Evolutionary conservation across 495 filamentous ascomycete genomes (phyloP).

Genomic region (Opeltia flavorubescens): DNA sequence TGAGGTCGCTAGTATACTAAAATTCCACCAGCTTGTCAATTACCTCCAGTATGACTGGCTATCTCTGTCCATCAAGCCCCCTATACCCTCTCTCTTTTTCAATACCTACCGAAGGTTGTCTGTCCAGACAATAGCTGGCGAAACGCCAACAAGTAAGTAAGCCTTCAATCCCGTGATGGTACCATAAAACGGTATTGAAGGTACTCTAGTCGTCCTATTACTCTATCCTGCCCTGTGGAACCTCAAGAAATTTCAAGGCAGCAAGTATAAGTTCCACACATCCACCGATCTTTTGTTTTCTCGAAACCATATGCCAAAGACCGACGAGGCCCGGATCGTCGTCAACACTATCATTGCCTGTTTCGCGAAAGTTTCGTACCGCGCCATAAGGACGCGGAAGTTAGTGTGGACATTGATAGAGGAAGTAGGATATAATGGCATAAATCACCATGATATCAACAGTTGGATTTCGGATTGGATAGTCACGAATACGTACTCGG

Average conservation of each 20-base stretch:
- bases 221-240: not conserved
- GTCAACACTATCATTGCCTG: too few relatives aligned
- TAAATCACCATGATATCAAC: not conserved
- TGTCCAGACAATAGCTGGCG: not conserved
- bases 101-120: not conserved
- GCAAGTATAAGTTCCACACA: not conserved
- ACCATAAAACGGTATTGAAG: not conserved
- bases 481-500: not conserved
- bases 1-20: not conserved
- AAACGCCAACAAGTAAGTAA: not conserved
- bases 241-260: not conserved
- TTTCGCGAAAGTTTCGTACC: too few relatives aligned
- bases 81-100: not conserved
- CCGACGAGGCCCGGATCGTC: not conserved
- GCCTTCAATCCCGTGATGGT: not conserved
- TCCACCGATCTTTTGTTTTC: not conserved
- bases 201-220: not conserved
- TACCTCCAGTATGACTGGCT: conserved; percentile 1
- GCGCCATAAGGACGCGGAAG: not conserved
- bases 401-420: not conserved
- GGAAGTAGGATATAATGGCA: not conserved
- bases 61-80: not conserved
- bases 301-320: not conserved
- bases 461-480: not conserved
- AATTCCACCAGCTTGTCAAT: not conserved